Conservation (phyloP, 306 rosid species). For the Betula pendula region DNA sequence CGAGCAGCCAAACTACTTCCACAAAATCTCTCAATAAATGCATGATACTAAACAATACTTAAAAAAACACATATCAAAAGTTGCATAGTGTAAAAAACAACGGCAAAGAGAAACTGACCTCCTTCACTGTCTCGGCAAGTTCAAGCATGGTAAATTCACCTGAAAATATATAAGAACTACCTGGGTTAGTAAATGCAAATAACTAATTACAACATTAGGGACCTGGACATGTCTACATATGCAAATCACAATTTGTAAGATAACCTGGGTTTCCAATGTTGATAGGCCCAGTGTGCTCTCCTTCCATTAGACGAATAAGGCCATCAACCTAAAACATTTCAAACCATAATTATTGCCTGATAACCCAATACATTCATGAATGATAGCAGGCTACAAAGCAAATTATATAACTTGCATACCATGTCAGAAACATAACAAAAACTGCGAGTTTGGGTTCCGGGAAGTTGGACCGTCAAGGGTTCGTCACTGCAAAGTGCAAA, state of each 20-base stretch:
- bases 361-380: neutral
- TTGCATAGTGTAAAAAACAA: neutral
- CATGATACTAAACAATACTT: neutral
- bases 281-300: slow-evolving; percentile 75
- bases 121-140: slow-evolving; percentile 93
- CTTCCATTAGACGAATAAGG: slow-evolving; percentile 78
- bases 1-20: neutral
- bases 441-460: slow-evolving; percentile 91
- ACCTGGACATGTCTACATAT: neutral
- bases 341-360: slow-evolving; percentile 15
- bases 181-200: neutral
- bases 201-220: neutral
- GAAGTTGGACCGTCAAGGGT: slow-evolving; percentile 73
- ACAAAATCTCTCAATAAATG: neutral
- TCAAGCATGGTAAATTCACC: slow-evolving; percentile 97
- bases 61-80: neutral
- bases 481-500: slow-evolving; percentile 60
- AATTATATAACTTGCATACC: slow-evolving; percentile 39
- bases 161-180: slow-evolving; percentile 31
- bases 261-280: slow-evolving; percentile 90
- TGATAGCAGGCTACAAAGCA: slow-evolving; percentile 2
- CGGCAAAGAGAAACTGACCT: slow-evolving; percentile 48
- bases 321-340: slow-evolving; percentile 65
- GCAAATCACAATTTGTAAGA: neutral
- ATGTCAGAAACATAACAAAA: slow-evolving; percentile 81